Conservation (phyloP, 2,329 filamentous ascomycete genomes). For the Paracoccidioides brasiliensis region DNA sequence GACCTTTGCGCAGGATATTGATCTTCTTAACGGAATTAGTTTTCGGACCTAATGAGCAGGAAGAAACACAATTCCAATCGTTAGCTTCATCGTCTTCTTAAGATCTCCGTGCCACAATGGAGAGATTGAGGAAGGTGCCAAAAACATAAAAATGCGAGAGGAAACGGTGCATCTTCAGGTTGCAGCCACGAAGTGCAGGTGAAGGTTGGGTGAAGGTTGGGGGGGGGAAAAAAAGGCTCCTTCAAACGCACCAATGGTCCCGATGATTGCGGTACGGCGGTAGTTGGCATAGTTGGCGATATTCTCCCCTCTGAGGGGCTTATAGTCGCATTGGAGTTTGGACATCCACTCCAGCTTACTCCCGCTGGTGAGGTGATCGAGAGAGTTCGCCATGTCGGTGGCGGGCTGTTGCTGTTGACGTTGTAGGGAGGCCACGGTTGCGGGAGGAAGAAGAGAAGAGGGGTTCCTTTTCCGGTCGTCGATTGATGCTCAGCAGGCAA, state of each 20-base stretch:
- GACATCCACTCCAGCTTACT: constrained; percentile 58
- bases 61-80: constrained; percentile 4
- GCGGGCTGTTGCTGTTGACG: neutral
- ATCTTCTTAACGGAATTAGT: constrained; percentile 97
- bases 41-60: constrained; percentile 56
- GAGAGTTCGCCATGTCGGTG: constrained; percentile 52
- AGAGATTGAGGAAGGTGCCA: neutral
- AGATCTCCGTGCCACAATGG: neutral
- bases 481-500: constrained; percentile 13
- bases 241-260: constrained; percentile 71
- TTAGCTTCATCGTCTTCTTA: neutral
- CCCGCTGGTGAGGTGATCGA: constrained; percentile 75
- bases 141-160: neutral
- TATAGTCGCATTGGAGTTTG: constrained; percentile 78
- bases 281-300: constrained; percentile 44
- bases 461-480: neutral
- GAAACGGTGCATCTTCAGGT: constrained; percentile 1
- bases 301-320: constrained; percentile 48
- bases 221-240: neutral
- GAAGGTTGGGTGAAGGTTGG: neutral
- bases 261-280: constrained; percentile 94
- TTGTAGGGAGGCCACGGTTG: neutral
- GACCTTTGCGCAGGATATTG: constrained; percentile 70
- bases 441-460: constrained; percentile 1
- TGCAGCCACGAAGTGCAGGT: too few species aligned